phyloP scores from a whole-genome alignment of 1,139 yeast genomes.

The Geotrichum klebahnii region DNA sequence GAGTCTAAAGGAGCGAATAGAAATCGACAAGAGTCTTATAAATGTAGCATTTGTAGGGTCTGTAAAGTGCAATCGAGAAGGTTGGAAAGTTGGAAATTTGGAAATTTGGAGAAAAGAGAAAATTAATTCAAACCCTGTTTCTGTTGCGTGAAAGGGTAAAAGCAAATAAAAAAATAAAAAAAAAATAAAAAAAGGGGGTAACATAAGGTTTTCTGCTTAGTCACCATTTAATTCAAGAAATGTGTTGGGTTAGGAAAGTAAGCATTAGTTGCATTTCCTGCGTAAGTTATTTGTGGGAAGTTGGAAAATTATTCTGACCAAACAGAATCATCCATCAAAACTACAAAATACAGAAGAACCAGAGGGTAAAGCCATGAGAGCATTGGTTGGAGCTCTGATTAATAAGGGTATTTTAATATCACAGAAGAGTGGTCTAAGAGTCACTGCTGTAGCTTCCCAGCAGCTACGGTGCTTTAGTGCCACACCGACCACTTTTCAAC shows the following conservation, averaged over 20 bases:
- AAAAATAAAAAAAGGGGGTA: background rate
- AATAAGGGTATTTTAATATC: no score
- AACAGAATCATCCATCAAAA: background rate
- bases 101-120: background rate
- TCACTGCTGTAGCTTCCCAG: background rate
- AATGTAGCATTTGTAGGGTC: background rate
- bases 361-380: no score
- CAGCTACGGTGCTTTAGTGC: background rate
- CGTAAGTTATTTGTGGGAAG: background rate
- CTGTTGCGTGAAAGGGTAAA: background rate
- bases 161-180: background rate
- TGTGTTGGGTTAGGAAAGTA: background rate
- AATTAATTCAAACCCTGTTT: background rate
- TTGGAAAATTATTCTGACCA: background rate
- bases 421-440: no score
- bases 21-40: background rate
- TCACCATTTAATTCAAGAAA: background rate
- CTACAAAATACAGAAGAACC: background rate
- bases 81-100: background rate
- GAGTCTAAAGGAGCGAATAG: conserved; percentile 5
- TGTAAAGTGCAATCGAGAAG: background rate
- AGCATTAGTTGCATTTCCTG: background rate
- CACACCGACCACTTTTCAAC: background rate
- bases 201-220: background rate
- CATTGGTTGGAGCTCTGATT: no score